A percentile compares a stretch with the other conserved stretches of the same genome.
These are phyloP conservation scores for Crithidia expoeki DNA, from an alignment of 208 protist genomes.

Conservation along the genomic window DNA sequence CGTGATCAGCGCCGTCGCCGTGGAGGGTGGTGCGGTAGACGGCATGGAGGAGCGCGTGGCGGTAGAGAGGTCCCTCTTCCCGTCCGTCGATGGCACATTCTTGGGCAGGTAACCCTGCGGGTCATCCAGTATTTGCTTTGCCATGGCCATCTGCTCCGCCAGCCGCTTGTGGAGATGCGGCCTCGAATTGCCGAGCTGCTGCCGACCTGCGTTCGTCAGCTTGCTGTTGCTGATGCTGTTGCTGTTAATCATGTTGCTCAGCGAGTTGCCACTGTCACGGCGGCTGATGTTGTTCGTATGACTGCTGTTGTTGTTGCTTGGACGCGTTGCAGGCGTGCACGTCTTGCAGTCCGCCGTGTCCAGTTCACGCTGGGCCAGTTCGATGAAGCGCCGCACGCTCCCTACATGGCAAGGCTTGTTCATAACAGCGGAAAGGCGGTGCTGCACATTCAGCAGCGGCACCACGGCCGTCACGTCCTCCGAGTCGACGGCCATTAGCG, in stretches of 20 bases:
- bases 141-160: constrained; percentile 24
- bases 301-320: constrained; percentile 7
- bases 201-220: neutral
- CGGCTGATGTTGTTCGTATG: constrained; percentile 12
- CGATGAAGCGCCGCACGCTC: constrained; percentile 49
- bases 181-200: constrained; percentile 9
- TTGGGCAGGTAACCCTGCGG: constrained; percentile 21
- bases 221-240: constrained; percentile 18
- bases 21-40: constrained; percentile 8
- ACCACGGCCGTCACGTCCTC: constrained; percentile 35
- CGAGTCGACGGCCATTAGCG: constrained; percentile 38
- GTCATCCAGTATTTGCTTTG: constrained; percentile 27
- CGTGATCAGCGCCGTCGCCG: constrained; percentile 7
- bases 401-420: constrained; percentile 56
- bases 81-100: neutral
- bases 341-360: constrained; percentile 3
- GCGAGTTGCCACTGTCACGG: constrained; percentile 5
- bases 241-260: constrained; percentile 17
- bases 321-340: neutral
- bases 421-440: constrained; percentile 41
- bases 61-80: neutral
- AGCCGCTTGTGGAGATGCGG: constrained; percentile 24
- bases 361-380: constrained; percentile 53
- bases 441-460: constrained; percentile 61
- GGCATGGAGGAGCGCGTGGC: constrained; percentile 2